Evolutionary conservation across 495 filamentous ascomycete genomes (phyloP).

Genomic region (Talaromyces trachyspermus): DNA sequence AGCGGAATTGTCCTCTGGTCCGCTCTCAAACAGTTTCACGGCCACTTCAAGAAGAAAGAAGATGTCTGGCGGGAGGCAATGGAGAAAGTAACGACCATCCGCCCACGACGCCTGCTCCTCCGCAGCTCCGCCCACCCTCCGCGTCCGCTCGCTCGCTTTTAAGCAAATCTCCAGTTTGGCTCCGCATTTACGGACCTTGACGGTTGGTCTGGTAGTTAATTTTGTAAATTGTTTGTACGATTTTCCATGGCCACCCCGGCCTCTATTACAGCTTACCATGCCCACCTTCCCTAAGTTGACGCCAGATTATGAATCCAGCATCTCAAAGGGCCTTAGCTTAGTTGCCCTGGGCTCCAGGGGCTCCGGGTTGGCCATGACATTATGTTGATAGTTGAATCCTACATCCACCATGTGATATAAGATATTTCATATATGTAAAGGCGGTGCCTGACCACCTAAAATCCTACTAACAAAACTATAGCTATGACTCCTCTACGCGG

Average conservation of each 20-base stretch:
- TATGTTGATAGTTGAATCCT: too few relatives aligned
- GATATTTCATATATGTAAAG: too few relatives aligned
- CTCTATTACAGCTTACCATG: too few relatives aligned
- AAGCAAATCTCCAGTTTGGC: neutral
- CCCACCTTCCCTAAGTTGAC: too few relatives aligned
- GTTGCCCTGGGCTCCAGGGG: too few relatives aligned
- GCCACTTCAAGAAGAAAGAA: conserved; percentile 6
- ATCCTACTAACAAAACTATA: neutral
- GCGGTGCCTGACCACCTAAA: neutral
- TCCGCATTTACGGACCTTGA: neutral
- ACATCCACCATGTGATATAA: too few relatives aligned
- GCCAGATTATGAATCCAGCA: too few relatives aligned
- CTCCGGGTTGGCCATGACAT: too few relatives aligned
- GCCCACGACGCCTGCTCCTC: neutral
- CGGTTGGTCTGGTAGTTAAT: too few relatives aligned
- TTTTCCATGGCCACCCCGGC: too few relatives aligned
- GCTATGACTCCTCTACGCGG: neutral
- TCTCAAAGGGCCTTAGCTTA: too few relatives aligned
- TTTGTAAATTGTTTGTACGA: too few relatives aligned
- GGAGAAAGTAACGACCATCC: conserved; percentile 3
- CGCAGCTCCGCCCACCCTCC: neutral
- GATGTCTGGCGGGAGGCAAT: conserved; percentile 3
- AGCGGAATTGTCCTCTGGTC: conserved; percentile 4
- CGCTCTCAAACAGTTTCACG: conserved; percentile 3
- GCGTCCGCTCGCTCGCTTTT: neutral